These are phyloP conservation scores for Russula brevipes DNA, from an alignment of 768 basidiomycete species.

Conservation along the genomic window DNA sequence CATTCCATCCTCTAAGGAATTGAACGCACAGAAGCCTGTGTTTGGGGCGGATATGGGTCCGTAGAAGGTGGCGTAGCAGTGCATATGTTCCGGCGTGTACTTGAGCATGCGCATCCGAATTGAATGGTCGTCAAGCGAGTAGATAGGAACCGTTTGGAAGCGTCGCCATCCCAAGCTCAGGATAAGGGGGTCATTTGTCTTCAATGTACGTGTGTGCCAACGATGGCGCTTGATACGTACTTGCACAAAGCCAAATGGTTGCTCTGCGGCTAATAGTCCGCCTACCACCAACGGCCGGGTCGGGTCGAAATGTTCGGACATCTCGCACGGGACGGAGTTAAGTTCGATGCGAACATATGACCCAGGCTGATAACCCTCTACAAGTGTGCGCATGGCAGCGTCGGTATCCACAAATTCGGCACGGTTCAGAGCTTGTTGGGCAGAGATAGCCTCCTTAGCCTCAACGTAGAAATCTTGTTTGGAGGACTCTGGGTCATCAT, in stretches of 20 bases:
- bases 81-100: constrained; percentile 99
- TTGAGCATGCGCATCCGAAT: constrained; percentile 99
- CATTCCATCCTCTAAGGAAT: constrained; percentile 59
- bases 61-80: constrained; percentile 97
- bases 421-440: constrained; percentile 75
- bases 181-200: constrained; percentile 95
- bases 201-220: constrained; percentile 87
- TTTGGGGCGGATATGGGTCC: constrained; percentile 89
- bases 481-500: constrained; percentile 78
- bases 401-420: constrained; percentile 82
- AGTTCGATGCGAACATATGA: constrained; percentile 92
- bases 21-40: constrained; percentile 97
- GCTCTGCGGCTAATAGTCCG: constrained; percentile 84
- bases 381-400: constrained; percentile 66
- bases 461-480: constrained; percentile 87
- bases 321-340: constrained; percentile 76
- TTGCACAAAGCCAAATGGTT: constrained; percentile 89
- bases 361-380: constrained; percentile 90
- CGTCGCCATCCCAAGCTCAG: constrained; percentile 97
- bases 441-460: constrained; percentile 87
- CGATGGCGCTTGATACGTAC: constrained; percentile 95
- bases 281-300: constrained; percentile 88
- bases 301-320: constrained; percentile 92
- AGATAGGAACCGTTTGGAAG: constrained; percentile 93
- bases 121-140: constrained; percentile 94